Evolutionary conservation across 2,329 filamentous ascomycete genomes (phyloP).

Genomic region (Podosphaera aphanis): DNA sequence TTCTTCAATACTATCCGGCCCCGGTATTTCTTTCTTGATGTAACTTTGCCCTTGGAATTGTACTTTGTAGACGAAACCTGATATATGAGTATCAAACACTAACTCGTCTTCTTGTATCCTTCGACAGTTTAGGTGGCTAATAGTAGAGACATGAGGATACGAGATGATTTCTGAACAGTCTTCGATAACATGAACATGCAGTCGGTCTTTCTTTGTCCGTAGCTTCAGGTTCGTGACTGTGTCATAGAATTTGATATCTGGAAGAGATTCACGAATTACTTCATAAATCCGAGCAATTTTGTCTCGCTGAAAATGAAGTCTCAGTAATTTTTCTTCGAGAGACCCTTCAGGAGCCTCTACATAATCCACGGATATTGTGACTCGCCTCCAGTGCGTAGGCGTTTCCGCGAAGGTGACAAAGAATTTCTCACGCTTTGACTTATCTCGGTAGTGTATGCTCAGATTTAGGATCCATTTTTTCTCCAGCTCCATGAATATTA

Average conservation of each 20-base stretch:
- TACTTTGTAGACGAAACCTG: conserved; percentile 94
- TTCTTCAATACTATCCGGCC: conserved; percentile 83
- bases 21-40: conserved; percentile 96
- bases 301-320: conserved; percentile 63
- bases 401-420: conserved; percentile 83
- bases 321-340: conserved; percentile 60
- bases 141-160: conserved; percentile 50
- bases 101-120: conserved; percentile 51
- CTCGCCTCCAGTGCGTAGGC: conserved; percentile 56
- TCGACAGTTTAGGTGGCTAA: conserved; percentile 47
- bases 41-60: conserved; percentile 40
- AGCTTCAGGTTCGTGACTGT: conserved; percentile 92
- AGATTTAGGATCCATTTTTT: conserved; percentile 85
- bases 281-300: conserved; percentile 89
- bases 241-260: conserved; percentile 88
- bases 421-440: conserved; percentile 85
- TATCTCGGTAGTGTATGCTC: conserved; percentile 93
- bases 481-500: conserved; percentile 63
- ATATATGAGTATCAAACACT: conserved; percentile 75
- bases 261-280: conserved; percentile 71
- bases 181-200: conserved; percentile 95
- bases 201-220: conserved; percentile 62
- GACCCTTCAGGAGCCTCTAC: conserved; percentile 57
- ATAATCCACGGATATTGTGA: conserved; percentile 89
- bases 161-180: conserved; percentile 72